Percentiles rank a stretch among this genome's conserved stretches.
Evolutionary conservation across 495 filamentous ascomycete species (phyloP).

Genomic region (Annulohypoxylon moriforme): DNA sequence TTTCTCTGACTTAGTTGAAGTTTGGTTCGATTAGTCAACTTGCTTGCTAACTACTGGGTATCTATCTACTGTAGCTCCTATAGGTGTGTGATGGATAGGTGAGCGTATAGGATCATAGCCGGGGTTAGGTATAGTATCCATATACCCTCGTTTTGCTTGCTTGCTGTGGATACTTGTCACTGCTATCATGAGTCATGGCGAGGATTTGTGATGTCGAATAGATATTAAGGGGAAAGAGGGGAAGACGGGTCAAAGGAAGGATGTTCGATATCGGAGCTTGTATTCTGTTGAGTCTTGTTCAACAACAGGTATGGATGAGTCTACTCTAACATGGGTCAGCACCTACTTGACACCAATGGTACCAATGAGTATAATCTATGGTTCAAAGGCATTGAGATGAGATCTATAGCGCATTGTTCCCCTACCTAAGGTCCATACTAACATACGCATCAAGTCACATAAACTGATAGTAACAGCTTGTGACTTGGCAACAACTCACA

Average conservation of each 20-base stretch:
- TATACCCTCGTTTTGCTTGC: background rate
- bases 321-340: background rate
- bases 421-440: too few relatives aligned
- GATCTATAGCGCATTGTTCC: background rate
- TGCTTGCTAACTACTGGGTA: background rate
- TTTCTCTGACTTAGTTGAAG: too few relatives aligned
- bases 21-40: background rate
- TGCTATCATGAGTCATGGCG: background rate
- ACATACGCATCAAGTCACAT: background rate
- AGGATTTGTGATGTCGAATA: background rate
- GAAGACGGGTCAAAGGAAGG: background rate
- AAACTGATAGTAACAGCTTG: background rate
- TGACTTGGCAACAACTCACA: background rate
- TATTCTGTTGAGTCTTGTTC: background rate
- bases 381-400: background rate
- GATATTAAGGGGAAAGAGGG: background rate
- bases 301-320: background rate
- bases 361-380: background rate
- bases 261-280: background rate
- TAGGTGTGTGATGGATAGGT: background rate
- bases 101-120: background rate
- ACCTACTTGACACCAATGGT: background rate
- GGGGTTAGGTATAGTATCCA: background rate
- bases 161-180: background rate
- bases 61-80: background rate